Base-by-base conservation (phyloP, 169 alveolate genomes). In the Plasmodium yoelii region DNA sequence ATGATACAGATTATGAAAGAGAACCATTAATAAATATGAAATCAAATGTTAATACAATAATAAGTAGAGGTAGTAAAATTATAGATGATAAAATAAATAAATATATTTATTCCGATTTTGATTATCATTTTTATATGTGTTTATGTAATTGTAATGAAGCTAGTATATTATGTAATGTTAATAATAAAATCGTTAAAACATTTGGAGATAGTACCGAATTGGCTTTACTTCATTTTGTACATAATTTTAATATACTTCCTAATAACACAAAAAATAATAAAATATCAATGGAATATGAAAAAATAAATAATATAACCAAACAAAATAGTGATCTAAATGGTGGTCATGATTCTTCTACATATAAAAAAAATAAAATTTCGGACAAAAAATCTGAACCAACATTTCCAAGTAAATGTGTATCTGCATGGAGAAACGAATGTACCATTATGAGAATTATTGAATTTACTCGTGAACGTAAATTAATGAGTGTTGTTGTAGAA, bases 391-490 rank as follows among this genome's bases (percentile, higher is more conserved):
- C 61, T 0, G 64, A 68, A 1, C 13, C 10, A 22, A 26, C 64
- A 26, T 13, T 34, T 3, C 84, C 86, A 18, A 82, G 90, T 68
- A 86, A 82, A 19, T 55, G 86, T 26, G 56, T 82, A 19, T 5
- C 82, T 47, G 82, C 64, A 1, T 73, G 71, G 86, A 61, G 65
- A 87, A 87, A 56, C 12, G 71, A 73, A 60, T 75, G 90, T 19
- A 34, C 67, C 49, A 18, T 34, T 34, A 24, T 87, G n/a, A 73
- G 56, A 73, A 68, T 70, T 59, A 87, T 98, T 53, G 99, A 99
- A 92, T 99, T 99, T 93, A 93, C 99, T 15, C 94, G 99, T 39
- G 99, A 97, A 77, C 94, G 99, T 69, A 98, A 98, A 91, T 93
- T 97, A 74, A 99, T 99, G 99, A 95, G 99, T 87, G 98, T 91